Percentiles rank a stretch among this genome's conserved stretches.
phyloP scores from a whole-genome alignment of 2,329 filamentous ascomycete species.

The Penicillium psychrosexuale region DNA sequence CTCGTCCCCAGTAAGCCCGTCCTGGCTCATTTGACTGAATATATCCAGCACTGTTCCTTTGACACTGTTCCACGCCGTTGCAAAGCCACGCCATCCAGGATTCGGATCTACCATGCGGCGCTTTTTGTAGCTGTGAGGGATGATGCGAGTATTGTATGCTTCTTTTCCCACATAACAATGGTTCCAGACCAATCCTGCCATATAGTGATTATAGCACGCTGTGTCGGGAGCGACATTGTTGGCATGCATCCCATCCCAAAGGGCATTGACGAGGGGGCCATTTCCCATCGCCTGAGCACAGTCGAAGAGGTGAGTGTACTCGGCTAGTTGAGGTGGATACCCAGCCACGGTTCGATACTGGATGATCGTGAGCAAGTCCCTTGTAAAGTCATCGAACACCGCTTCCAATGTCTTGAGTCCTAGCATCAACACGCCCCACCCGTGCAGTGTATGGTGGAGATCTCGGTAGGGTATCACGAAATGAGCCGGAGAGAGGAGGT shows the following conservation, averaged over 20 bases:
- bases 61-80: conserved; percentile 32
- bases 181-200: conserved; percentile 52
- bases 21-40: conserved; percentile 49
- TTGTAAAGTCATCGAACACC: conserved; percentile 41
- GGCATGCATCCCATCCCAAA: conserved; percentile 42
- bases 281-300: conserved; percentile 51
- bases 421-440: conserved; percentile 45
- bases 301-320: conserved; percentile 54
- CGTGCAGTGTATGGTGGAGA: conserved; percentile 52
- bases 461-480: conserved; percentile 48
- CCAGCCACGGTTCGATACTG: conserved; percentile 37
- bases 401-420: conserved; percentile 37
- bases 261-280: conserved; percentile 35
- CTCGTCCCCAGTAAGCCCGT: conserved; percentile 48
- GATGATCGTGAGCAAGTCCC: conserved; percentile 39
- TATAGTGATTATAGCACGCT: conserved; percentile 55
- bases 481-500: conserved; percentile 57
- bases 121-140: conserved; percentile 31
- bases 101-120: conserved; percentile 20
- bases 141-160: conserved; percentile 40
- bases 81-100: conserved; percentile 31
- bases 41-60: conserved; percentile 37
- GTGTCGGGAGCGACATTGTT: conserved; percentile 44
- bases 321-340: conserved; percentile 41
- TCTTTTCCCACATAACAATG: conserved; percentile 39